These are phyloP conservation scores for Anethum foeniculum DNA, from an alignment of 140 eudicot genomes.

Conservation along the genomic window DNA sequence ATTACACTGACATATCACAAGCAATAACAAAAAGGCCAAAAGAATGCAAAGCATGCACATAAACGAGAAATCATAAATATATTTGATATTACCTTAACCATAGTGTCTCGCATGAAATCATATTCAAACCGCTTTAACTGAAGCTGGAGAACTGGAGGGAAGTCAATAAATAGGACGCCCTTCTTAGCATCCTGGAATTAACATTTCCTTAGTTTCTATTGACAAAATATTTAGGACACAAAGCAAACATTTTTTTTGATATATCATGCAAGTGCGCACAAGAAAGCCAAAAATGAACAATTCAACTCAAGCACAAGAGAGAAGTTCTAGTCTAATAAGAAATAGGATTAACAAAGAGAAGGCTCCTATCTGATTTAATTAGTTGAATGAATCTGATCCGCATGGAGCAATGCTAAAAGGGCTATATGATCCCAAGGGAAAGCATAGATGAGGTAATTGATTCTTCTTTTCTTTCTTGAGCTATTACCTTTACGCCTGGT, in stretches of 20 bases:
- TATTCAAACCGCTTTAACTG: slow-evolving; percentile 73
- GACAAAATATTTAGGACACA: not conserved
- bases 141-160: slow-evolving; percentile 62
- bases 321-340: not conserved
- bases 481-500: not conserved
- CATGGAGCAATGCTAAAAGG: not conserved
- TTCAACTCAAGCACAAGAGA: not conserved
- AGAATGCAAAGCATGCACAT: slow-evolving; percentile 10
- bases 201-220: not conserved
- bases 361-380: not conserved
- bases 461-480: not conserved
- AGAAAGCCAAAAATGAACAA: not conserved
- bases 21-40: not conserved
- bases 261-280: not conserved
- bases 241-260: not conserved
- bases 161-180: slow-evolving; percentile 42
- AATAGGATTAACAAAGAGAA: not conserved
- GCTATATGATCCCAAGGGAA: not conserved
- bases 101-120: slow-evolving; percentile 65
- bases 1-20: not conserved
- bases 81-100: slow-evolving; percentile 50
- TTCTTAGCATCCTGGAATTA: slow-evolving; percentile 42
- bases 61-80: slow-evolving; percentile 2
- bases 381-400: not conserved
- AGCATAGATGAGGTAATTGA: not conserved